These are phyloP conservation scores for Ceratobasidium sp. DNA, from an alignment of 1,284 basidiomycete species.

Conservation along the genomic window DNA sequence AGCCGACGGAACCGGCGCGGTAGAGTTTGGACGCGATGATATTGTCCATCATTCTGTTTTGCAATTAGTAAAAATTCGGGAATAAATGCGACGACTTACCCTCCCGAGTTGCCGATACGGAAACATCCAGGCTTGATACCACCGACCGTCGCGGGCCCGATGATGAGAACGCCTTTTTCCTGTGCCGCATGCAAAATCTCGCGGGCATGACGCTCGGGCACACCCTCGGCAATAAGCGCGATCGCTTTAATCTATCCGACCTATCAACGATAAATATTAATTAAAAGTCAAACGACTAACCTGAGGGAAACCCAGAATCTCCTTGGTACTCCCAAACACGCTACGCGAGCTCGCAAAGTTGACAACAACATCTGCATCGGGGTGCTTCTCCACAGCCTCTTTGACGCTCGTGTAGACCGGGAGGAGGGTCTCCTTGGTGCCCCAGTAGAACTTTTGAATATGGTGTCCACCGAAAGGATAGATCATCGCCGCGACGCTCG, in stretches of 20 bases:
- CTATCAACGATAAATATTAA: too few species aligned
- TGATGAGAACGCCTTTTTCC: slow-evolving; percentile 92
- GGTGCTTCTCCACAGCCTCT: slow-evolving; percentile 95
- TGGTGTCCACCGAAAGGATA: slow-evolving; percentile 99
- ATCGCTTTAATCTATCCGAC: slow-evolving; percentile 63
- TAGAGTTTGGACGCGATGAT: slow-evolving; percentile 99
- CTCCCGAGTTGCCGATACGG: slow-evolving; percentile 99
- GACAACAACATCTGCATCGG: slow-evolving; percentile 97
- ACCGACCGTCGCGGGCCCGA: slow-evolving; percentile 98
- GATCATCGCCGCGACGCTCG: slow-evolving; percentile 99
- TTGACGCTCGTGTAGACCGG: slow-evolving; percentile 96
- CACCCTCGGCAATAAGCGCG: slow-evolving; percentile 98
- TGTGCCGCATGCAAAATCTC: slow-evolving; percentile 94
- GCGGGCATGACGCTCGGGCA: slow-evolving; percentile 96
- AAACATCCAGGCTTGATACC: slow-evolving; percentile 99
- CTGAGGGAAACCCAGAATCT: slow-evolving; percentile 78
- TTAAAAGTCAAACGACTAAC: not conserved
- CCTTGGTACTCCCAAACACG: slow-evolving; percentile 95
- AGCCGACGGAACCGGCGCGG: slow-evolving; percentile 96
- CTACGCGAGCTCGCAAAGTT: slow-evolving; percentile 97
- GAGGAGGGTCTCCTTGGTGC: slow-evolving; percentile 97
- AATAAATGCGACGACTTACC: slow-evolving; percentile 63
- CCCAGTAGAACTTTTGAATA: slow-evolving; percentile 99
- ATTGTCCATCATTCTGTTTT: slow-evolving; percentile 97
- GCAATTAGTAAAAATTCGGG: slow-evolving; percentile 15